Conservation (phyloP, 441 rosid species). For the Manihot esculenta region DNA sequence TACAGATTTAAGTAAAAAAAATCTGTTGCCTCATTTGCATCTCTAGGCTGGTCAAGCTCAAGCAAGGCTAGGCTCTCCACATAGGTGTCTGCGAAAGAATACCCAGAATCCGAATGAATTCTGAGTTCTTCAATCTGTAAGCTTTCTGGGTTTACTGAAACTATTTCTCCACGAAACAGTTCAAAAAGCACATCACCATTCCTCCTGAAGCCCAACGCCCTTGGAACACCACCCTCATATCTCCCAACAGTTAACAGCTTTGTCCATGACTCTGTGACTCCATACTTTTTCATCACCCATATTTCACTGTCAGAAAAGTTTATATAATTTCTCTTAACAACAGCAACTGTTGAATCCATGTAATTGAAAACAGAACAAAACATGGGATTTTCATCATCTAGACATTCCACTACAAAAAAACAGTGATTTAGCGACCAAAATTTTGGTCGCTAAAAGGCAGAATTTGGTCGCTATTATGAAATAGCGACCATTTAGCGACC, state of each 20-base stretch:
- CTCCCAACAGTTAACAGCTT: not conserved
- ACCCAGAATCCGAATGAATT: not conserved
- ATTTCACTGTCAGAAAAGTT: not conserved
- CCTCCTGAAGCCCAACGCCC: not conserved
- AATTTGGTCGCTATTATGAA: no score
- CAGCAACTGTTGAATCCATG: not conserved
- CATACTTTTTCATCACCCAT: slow-evolving; percentile 2
- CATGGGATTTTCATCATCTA: not conserved
- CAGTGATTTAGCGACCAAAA: no score
- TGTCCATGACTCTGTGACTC: not conserved
- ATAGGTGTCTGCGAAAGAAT: not conserved
- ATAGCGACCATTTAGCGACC: no score
- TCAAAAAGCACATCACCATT: not conserved
- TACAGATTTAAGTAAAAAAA: no score
- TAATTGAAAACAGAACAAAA: not conserved
- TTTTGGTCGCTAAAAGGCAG: no score
- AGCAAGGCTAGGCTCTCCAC: not conserved
- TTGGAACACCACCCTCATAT: not conserved
- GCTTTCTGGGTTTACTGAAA: not conserved
- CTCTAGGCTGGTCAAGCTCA: not conserved
- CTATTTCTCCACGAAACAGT: not conserved
- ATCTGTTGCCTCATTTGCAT: no score
- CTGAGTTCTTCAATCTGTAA: not conserved
- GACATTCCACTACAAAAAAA: no score
- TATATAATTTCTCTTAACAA: not conserved